A percentile compares a stretch with the other conserved stretches of the same genome.
phyloP scores from a whole-genome alignment of 257 asterid genomes.

The Capsicum pubescens region DNA sequence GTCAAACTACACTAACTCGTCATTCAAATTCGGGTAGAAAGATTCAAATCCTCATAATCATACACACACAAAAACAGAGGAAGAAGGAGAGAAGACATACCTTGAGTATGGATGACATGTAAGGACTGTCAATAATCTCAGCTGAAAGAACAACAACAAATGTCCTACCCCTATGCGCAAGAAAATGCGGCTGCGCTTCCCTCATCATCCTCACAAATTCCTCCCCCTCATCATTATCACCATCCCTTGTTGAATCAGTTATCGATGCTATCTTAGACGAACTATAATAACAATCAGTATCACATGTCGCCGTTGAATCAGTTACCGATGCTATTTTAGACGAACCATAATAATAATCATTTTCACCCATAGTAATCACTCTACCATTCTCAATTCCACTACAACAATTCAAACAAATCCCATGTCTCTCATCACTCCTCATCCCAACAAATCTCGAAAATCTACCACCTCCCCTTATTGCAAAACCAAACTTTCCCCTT shows the following conservation, averaged over 20 bases:
- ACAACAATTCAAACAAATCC: not conserved
- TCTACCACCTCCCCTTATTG: not conserved
- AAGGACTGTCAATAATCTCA: conserved; percentile 49
- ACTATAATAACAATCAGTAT: not conserved
- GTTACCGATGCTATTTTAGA: not conserved
- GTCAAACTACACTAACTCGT: not conserved
- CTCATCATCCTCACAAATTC: conserved; percentile 58
- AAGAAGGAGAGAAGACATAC: conserved; percentile 28
- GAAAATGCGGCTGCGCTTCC: conserved; percentile 60
- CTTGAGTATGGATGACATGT: conserved; percentile 51
- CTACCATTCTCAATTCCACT: not conserved
- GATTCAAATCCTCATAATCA: no score
- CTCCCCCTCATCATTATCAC: not conserved
- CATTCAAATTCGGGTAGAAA: no score
- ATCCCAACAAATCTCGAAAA: not conserved
- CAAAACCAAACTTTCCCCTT: not conserved
- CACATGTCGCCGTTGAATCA: no score
- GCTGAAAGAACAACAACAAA: conserved; percentile 58
- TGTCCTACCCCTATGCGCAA: conserved; percentile 58
- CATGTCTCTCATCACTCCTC: not conserved
- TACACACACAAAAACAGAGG: no score
- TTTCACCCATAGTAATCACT: not conserved
- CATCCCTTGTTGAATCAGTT: not conserved
- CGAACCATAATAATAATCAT: not conserved
- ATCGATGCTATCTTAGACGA: not conserved